Evolutionary conservation across 2,329 filamentous ascomycete species (phyloP).

Genomic region (Exophiala dermatitidis): DNA sequence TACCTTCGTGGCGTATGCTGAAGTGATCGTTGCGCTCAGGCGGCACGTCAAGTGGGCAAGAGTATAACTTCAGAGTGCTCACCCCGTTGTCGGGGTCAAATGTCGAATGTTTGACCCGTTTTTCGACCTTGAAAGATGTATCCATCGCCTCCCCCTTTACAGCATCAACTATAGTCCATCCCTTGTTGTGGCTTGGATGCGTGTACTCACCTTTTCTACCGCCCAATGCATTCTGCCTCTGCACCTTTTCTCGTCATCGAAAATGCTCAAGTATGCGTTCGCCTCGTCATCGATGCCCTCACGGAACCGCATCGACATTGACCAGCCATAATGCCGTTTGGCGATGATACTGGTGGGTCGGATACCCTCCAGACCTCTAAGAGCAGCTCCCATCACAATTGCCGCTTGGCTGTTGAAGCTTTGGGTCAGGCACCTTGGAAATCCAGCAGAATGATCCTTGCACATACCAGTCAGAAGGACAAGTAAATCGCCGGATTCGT

Average conservation of each 20-base stretch:
- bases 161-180: neutral
- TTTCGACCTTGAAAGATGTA: neutral
- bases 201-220: neutral
- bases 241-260: neutral
- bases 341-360: neutral
- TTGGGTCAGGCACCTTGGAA: neutral
- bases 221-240: neutral
- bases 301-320: neutral
- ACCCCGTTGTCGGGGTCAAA: too few species aligned
- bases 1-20: neutral
- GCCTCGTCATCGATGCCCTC: constrained; percentile 2
- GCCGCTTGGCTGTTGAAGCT: neutral
- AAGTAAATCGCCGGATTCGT: neutral
- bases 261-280: neutral
- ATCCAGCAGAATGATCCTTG: neutral
- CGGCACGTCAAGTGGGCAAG: neutral
- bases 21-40: neutral
- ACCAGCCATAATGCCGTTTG: neutral
- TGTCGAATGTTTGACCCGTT: neutral
- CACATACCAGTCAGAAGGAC: neutral
- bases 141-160: neutral
- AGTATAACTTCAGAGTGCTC: neutral
- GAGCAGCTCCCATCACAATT: neutral
- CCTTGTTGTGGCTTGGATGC: neutral
- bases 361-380: neutral